These are phyloP conservation scores for Carex sylvatica DNA, from an alignment of 202 grass and related monocot species.

Conservation along the genomic window DNA sequence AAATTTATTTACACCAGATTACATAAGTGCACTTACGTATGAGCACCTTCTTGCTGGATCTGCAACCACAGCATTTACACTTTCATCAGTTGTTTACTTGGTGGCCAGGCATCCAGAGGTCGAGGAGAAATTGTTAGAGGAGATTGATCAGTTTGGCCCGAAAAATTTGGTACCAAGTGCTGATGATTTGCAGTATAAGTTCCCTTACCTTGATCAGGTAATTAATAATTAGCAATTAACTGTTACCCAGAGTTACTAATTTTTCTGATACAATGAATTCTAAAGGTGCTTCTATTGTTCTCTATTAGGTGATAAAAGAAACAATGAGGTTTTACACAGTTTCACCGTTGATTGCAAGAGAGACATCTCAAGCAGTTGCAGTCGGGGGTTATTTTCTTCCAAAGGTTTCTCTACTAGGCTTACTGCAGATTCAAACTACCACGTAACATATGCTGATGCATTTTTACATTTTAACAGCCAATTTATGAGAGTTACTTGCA, in stretches of 20 bases:
- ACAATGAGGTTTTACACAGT: conserved; percentile 77
- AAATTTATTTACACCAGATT: conserved; percentile 62
- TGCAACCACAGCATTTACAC: conserved; percentile 84
- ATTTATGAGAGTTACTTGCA: background rate
- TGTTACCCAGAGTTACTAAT: background rate
- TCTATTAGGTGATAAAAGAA: conserved; percentile 67
- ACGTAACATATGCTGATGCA: background rate
- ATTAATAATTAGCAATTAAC: background rate
- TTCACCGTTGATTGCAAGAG: conserved; percentile 71
- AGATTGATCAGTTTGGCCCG: conserved; percentile 56
- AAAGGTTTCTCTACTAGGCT: conserved; percentile 32
- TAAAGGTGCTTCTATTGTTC: background rate
- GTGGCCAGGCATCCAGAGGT: conserved; percentile 64
- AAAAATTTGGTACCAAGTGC: conserved; percentile 31
- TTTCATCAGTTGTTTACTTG: conserved; percentile 71
- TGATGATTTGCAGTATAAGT: conserved; percentile 50
- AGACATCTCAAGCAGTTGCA: conserved; percentile 51
- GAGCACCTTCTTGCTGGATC: conserved; percentile 93
- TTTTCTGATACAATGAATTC: background rate
- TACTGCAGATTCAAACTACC: background rate
- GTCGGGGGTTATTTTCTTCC: conserved; percentile 62
- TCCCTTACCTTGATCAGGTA: conserved; percentile 80
- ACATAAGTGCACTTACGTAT: conserved; percentile 77
- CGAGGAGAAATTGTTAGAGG: conserved; percentile 51
- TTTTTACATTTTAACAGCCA: background rate